phyloP scores from a whole-genome alignment of 371 early-diverging fungal genomes.

The Rhizopus microsporus region DNA sequence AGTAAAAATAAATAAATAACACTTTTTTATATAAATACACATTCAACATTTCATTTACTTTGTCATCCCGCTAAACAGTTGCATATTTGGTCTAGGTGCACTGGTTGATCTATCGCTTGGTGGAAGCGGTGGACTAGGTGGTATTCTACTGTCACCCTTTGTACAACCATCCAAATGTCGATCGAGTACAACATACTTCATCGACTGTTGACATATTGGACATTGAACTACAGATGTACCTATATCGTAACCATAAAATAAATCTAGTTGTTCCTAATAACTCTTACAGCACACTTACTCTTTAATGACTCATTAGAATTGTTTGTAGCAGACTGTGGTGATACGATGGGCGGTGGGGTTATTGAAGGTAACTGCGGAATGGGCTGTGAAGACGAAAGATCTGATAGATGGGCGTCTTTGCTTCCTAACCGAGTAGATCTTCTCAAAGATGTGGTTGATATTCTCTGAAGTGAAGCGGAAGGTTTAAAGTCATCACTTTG shows the following conservation, averaged over 20 bases:
- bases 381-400: background rate
- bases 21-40: too few species aligned
- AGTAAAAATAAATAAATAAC: background rate
- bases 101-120: background rate
- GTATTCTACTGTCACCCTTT: constrained; percentile 18
- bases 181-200: constrained; percentile 19
- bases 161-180: constrained; percentile 23
- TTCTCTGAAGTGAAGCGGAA: background rate
- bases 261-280: too few species aligned
- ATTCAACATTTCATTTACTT: too few species aligned
- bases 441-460: background rate
- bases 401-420: background rate
- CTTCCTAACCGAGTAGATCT: constrained; percentile 6
- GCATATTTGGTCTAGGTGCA: background rate
- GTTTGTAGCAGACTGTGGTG: background rate
- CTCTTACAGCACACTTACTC: background rate
- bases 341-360: background rate
- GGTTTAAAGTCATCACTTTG: background rate
- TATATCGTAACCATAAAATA: background rate
- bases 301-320: background rate
- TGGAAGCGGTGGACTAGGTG: constrained; percentile 4
- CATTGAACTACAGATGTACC: constrained; percentile 18
- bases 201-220: constrained; percentile 18
- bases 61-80: background rate
- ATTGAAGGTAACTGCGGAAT: background rate